Conservation (phyloP, 2,329 filamentous ascomycete genomes). For the Colletotrichum sp. region DNA sequence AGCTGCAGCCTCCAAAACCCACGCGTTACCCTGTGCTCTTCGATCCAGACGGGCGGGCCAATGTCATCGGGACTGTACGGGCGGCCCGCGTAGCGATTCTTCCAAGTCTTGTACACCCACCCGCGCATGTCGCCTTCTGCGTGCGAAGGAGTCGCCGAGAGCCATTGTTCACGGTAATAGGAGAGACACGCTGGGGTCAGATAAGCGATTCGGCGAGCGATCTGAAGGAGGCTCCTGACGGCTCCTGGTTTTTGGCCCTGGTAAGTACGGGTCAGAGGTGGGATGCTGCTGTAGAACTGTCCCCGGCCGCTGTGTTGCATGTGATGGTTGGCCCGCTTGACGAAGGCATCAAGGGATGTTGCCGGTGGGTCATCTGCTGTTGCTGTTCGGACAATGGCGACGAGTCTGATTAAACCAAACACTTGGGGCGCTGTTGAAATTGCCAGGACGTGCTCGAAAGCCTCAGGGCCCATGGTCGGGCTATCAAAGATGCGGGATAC, state of each 20-base stretch:
- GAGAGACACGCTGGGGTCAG: neutral
- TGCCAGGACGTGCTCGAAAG: neutral
- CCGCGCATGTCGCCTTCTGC: neutral
- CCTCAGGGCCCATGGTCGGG: neutral
- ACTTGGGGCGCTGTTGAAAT: neutral
- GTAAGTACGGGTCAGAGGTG: neutral
- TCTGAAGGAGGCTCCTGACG: neutral
- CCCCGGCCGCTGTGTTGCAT: neutral
- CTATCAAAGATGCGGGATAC: neutral
- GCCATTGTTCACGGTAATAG: neutral
- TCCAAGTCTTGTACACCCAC: neutral
- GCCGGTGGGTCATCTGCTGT: neutral
- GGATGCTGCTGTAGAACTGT: neutral
- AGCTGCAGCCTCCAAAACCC: neutral
- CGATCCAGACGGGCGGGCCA: neutral
- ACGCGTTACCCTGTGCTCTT: neutral
- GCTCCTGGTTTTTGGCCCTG: neutral
- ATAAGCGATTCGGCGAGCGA: neutral
- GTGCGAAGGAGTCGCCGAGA: neutral
- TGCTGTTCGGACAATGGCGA: neutral
- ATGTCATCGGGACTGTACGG: neutral
- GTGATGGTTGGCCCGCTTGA: neutral
- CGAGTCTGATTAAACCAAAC: neutral
- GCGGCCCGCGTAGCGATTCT: neutral
- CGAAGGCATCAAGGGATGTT: neutral